Evolutionary conservation across 768 basidiomycete species (phyloP), one percentile per base, ranked within the genome.

Genomic region (Hygrophoropsis aurantiaca): DNA sequence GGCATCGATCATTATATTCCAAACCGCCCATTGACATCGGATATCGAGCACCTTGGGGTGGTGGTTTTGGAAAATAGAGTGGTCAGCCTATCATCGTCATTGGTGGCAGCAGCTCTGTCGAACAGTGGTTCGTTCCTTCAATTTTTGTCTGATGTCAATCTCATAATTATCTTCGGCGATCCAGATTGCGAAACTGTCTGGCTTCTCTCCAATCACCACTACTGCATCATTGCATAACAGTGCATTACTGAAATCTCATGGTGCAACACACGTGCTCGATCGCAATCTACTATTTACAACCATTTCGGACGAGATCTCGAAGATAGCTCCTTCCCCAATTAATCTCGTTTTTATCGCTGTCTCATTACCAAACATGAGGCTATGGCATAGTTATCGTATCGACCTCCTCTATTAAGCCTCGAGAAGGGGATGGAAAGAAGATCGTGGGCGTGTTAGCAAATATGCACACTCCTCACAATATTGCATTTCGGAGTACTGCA

Each of bases 31-130:
- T n/a, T n/a, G n/a, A n/a, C n/a, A n/a, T n/a, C n/a, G n/a, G n/a
- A n/a, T n/a, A n/a, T n/a, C n/a, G n/a, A n/a, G n/a, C n/a, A n/a
- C n/a, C n/a, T n/a, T n/a, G n/a, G n/a, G n/a, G n/a, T n/a, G 64
- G 59, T 16, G 68, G 67, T 46, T 54, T 54, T 18, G 72, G 68
- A 32, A 74, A 70, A 36, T 77, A 78, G 51, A 60, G 60, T 32
- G 74, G 66, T 4, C 67, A 68, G 42, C 70, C 78, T 1, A 68
- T 79, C 35, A 47, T 81, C 26, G 68, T 80, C 44, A 58, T 77
- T 15, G 79, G 78, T 25, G 78, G 78, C 5, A 57, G 70, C 23
- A 70, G 71, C 35, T 77, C 75, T 32, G 74, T 78, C 3, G 78
- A 78, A 32, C 75, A 79, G 67, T 73, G 65, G 68, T 53, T 49